Conservation (phyloP, 1,284 basidiomycete genomes). For the Leccinum huronense region DNA sequence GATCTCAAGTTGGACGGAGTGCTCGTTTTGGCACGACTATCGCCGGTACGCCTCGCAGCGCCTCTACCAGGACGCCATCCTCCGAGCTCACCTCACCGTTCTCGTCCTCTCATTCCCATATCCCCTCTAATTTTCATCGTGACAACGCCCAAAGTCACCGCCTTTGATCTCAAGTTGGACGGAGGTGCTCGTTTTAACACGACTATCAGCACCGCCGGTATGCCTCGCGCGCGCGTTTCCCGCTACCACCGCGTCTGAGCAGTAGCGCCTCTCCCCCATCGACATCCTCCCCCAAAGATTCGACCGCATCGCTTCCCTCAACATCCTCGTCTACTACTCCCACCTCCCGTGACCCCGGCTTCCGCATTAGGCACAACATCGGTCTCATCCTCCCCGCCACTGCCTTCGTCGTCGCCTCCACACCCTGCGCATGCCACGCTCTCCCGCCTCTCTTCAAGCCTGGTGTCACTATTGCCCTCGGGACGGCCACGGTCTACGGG, state of each 20-base stretch:
- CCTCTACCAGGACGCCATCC: slow-evolving; percentile 8
- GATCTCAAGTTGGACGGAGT: slow-evolving; percentile 26
- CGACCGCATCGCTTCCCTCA: slow-evolving; percentile 8
- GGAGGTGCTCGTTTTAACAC: too few species aligned
- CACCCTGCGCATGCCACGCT: slow-evolving; percentile 26
- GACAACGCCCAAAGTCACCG: too few species aligned
- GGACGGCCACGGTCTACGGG: slow-evolving; percentile 15
- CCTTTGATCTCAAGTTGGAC: too few species aligned
- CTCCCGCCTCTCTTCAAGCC: slow-evolving; percentile 32
- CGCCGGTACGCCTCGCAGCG: slow-evolving; percentile 9
- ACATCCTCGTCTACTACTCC: neutral
- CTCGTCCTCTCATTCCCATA: too few species aligned
- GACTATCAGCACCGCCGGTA: too few species aligned
- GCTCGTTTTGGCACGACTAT: slow-evolving; percentile 18
- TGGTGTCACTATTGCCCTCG: slow-evolving; percentile 31
- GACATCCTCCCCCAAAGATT: slow-evolving; percentile 11
- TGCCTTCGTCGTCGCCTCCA: neutral
- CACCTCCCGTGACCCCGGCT: neutral
- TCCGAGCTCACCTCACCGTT: too few species aligned
- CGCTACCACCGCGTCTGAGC: slow-evolving; percentile 30
- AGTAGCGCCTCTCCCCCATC: slow-evolving; percentile 26
- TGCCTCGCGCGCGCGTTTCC: slow-evolving; percentile 15
- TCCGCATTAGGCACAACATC: neutral
- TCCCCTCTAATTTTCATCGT: too few species aligned
- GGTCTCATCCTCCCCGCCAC: neutral